Evolutionary conservation across 1,139 yeast genomes (phyloP), one percentile per base, ranked within the genome.

Genomic region (Candida sojae): DNA sequence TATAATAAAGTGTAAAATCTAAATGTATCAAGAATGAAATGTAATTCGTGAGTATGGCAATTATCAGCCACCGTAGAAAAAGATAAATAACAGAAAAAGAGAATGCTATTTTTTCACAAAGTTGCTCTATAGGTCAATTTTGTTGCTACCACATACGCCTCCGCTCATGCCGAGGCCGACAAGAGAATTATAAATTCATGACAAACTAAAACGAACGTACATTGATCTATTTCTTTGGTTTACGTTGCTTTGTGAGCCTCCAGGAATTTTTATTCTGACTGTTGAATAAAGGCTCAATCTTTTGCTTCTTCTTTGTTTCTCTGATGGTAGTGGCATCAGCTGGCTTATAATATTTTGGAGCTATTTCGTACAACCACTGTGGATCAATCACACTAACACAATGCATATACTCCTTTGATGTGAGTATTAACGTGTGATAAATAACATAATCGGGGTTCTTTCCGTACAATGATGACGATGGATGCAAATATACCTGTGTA

Each of bases 381-480:
- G 97, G 92, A 48, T 90, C 95, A 45, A 93, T 84, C 4, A 80
- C 75, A 0, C 96, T 86, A 7, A 85, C 88, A 57, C 90, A 87
- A 51, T 90, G 95, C 97, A 93, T 90, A 64, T 91, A 93, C 70
- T 92, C 98, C 60, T 83, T 84, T 5, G 90, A 79, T 0, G 98
- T 93, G 58, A 89, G 73, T 42, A 92, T 72, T 48, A 93, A 72
- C 5, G 95, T 86, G 61, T 92, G 96, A 61, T 91, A 93, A 2
- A 93, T 73, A 46, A 91, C 95, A 60, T 87, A 88, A 53, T 86
- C 91, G 2, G 92, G 84, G 17, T 77, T 79, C 57, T 86, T 86
- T 25, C 86, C 88, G 61, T 82, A 88, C 32, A 93, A 65, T 1
- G 95, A 77, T 42, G 96, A 88, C 1, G 96, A 87, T 1, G 99